Evolutionary conservation across 768 basidiomycete genomes (phyloP).

Genomic region (Tricholoma furcatifolium): DNA sequence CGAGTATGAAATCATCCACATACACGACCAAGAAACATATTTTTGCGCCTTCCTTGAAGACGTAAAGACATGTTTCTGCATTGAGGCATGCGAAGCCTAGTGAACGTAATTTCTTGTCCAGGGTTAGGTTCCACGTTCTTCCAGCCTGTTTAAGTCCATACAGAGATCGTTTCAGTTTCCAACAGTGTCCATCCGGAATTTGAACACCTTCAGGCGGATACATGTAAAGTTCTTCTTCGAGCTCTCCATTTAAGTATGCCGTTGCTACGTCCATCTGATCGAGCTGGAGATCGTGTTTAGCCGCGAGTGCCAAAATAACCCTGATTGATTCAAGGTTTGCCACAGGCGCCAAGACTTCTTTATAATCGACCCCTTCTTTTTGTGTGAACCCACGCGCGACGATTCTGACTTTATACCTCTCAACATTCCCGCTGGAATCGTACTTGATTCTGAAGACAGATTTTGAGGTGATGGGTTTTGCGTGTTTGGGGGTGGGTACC

Average conservation of each 20-base stretch:
- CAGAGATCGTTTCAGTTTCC: neutral
- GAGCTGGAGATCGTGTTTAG: neutral
- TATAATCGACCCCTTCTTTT: slow-evolving; percentile 1
- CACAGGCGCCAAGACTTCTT: neutral
- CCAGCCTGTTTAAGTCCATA: neutral
- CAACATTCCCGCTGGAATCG: too few species aligned
- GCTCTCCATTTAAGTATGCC: too few species aligned
- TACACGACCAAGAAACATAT: neutral
- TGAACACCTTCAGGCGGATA: neutral
- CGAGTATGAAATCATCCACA: neutral
- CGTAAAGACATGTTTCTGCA: too few species aligned
- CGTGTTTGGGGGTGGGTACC: too few species aligned
- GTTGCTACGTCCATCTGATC: neutral
- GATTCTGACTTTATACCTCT: slow-evolving; percentile 9
- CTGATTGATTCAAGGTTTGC: neutral
- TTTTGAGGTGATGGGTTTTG: too few species aligned
- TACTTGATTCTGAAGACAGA: too few species aligned
- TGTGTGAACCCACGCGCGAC: too few species aligned
- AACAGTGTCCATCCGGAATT: neutral
- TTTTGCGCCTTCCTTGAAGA: neutral
- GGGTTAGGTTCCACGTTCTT: neutral
- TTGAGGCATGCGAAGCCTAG: neutral
- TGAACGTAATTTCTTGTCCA: neutral
- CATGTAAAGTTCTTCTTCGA: slow-evolving; percentile 6
- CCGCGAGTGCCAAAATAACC: neutral